Conservation (phyloP, 2,329 filamentous ascomycete genomes). For the Venturia nashicola region DNA sequence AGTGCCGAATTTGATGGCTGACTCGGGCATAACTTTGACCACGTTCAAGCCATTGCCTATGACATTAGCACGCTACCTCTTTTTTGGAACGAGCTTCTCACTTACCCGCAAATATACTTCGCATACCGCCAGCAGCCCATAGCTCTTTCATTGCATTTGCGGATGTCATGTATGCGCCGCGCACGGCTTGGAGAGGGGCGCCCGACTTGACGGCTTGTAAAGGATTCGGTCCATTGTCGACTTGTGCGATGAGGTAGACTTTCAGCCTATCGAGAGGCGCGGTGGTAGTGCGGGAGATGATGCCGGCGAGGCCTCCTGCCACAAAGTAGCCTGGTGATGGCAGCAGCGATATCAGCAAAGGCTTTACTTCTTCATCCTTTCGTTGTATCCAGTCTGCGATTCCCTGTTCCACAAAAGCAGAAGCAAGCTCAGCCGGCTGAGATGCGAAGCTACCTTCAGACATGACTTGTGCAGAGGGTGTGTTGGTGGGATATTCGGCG, state of each 20-base stretch:
- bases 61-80: conserved; percentile 13
- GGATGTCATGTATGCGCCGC: conserved; percentile 57
- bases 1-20: conserved; percentile 93
- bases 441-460: neutral
- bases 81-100: neutral
- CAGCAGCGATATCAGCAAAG: conserved; percentile 46
- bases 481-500: conserved; percentile 1
- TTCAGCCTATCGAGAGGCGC: conserved; percentile 94
- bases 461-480: neutral
- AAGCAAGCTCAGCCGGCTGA: conserved; percentile 9
- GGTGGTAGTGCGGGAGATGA: conserved; percentile 87
- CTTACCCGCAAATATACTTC: conserved; percentile 86
- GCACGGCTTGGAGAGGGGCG: conserved; percentile 49
- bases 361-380: conserved; percentile 17
- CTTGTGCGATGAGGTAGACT: conserved; percentile 93
- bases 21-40: conserved; percentile 96
- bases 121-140: conserved; percentile 74
- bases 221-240: conserved; percentile 47
- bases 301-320: conserved; percentile 88
- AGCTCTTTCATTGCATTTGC: conserved; percentile 62
- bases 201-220: conserved; percentile 59
- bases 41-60: conserved; percentile 92
- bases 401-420: conserved; percentile 12
- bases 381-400: neutral
- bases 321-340: conserved; percentile 95